Conservation (phyloP, 768 basidiomycete species). For the Rubroboletus satanas region DNA sequence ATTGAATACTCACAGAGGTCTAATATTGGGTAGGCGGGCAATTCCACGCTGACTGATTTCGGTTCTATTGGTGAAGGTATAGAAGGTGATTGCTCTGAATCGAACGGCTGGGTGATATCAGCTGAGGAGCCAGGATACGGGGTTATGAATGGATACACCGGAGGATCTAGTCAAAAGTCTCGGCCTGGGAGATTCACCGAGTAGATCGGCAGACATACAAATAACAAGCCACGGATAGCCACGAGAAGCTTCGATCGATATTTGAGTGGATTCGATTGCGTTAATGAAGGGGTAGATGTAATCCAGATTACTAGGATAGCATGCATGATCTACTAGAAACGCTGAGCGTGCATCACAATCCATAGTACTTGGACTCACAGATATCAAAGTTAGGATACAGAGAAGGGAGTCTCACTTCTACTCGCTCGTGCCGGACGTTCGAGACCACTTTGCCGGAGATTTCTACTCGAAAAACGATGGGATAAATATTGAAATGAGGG, state of each 20-base stretch:
- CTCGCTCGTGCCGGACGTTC: background rate
- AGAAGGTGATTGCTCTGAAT: background rate
- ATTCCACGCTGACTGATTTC: conserved; percentile 10
- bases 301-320: conserved; percentile 40
- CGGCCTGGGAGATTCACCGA: background rate
- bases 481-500: conserved; percentile 43
- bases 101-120: conserved; percentile 2
- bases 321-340: conserved; percentile 31
- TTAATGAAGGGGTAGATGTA: conserved; percentile 32
- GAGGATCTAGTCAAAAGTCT: conserved; percentile 15
- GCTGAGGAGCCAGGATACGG: conserved; percentile 11
- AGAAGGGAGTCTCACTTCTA: conserved; percentile 8
- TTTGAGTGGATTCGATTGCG: background rate
- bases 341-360: background rate
- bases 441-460: background rate
- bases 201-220: conserved; percentile 28
- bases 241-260: conserved; percentile 10
- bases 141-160: conserved; percentile 21
- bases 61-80: background rate
- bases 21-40: conserved; percentile 25
- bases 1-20: conserved; percentile 32
- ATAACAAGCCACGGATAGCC: conserved; percentile 37
- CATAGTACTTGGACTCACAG: conserved; percentile 29
- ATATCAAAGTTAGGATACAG: conserved; percentile 26
- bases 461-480: conserved; percentile 14